Evolutionary conservation across 768 basidiomycete species (phyloP).

Genomic region (Suillus clintonianus): DNA sequence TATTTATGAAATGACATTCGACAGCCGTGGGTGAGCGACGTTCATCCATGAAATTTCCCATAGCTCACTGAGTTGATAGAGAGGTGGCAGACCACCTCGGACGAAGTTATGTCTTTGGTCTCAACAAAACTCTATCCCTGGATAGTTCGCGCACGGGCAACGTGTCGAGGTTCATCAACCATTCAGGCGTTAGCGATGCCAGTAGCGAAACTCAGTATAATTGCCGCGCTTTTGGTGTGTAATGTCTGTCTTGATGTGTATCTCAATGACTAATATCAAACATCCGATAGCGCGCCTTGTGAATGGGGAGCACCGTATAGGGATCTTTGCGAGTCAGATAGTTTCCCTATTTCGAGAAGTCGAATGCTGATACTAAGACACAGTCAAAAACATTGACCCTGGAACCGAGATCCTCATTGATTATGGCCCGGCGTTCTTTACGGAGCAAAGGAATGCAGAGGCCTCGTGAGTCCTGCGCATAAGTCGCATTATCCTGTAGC

Average conservation of each 20-base stretch:
- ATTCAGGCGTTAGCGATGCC: slow-evolving; percentile 32
- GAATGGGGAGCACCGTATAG: slow-evolving; percentile 69
- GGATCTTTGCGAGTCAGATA: slow-evolving; percentile 55
- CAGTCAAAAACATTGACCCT: slow-evolving; percentile 41
- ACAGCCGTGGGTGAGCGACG: slow-evolving; percentile 51
- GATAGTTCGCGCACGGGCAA: slow-evolving; percentile 63
- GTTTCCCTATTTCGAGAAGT: neutral
- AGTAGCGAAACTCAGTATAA: slow-evolving; percentile 32
- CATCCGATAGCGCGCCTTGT: slow-evolving; percentile 50
- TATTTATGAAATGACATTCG: slow-evolving; percentile 48
- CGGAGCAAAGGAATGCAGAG: neutral
- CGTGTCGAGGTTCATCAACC: slow-evolving; percentile 70
- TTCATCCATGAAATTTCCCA: neutral
- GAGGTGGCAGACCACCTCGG: slow-evolving; percentile 46
- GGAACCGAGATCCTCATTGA: slow-evolving; percentile 58
- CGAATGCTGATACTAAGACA: slow-evolving; percentile 2
- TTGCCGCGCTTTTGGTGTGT: slow-evolving; percentile 47
- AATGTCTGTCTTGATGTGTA: neutral
- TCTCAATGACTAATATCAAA: slow-evolving; percentile 5
- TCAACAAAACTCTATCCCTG: slow-evolving; percentile 49
- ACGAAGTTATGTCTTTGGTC: slow-evolving; percentile 63
- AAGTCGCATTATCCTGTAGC: neutral
- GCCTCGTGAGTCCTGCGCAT: neutral
- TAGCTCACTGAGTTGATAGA: slow-evolving; percentile 27
- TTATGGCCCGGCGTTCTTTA: slow-evolving; percentile 56